A percentile compares a stretch with the other conserved stretches of the same genome.
Conservation (phyloP, 164 flowering plant genomes). For the Malania oleifera region DNA sequence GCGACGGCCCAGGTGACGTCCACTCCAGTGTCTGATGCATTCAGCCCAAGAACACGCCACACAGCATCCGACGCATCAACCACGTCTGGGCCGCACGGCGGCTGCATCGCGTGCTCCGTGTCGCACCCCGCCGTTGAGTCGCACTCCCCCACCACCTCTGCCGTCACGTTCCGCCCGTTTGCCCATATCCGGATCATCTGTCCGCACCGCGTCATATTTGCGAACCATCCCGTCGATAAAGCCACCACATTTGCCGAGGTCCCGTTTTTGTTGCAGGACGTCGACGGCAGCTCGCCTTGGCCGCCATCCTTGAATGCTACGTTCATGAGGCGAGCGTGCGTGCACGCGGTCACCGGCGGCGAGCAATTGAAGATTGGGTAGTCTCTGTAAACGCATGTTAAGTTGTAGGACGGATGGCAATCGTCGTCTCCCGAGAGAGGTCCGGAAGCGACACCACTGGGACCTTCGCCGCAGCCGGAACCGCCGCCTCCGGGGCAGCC, state of each 20-base stretch:
- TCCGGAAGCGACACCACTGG: background rate
- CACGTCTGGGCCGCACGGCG: conserved; percentile 29
- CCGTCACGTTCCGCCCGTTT: conserved; percentile 21
- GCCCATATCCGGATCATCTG: conserved; percentile 24
- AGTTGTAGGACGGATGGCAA: conserved; percentile 2
- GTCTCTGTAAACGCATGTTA: background rate
- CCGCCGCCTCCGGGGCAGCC: too few relatives aligned
- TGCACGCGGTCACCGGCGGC: conserved; percentile 27
- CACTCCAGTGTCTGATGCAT: conserved; percentile 20
- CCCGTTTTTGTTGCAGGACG: conserved; percentile 20
- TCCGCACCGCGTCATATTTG: conserved; percentile 19
- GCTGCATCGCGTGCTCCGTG: conserved; percentile 25
- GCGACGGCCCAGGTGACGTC: conserved; percentile 33
- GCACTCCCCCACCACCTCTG: conserved; percentile 46
- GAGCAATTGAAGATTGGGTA: conserved; percentile 25
- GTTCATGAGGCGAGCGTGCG: conserved; percentile 20
- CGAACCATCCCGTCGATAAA: conserved; percentile 37
- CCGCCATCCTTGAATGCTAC: conserved; percentile 30
- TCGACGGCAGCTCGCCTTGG: conserved; percentile 26
- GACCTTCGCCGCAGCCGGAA: conserved; percentile 7
- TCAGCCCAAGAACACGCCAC: conserved; percentile 31
- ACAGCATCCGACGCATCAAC: conserved; percentile 38
- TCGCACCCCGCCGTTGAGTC: conserved; percentile 38
- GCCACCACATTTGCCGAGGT: conserved; percentile 28
- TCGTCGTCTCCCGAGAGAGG: conserved; percentile 11